Evolutionary conservation across 768 basidiomycete genomes (phyloP).

Genomic region (Mycena vitilis): DNA sequence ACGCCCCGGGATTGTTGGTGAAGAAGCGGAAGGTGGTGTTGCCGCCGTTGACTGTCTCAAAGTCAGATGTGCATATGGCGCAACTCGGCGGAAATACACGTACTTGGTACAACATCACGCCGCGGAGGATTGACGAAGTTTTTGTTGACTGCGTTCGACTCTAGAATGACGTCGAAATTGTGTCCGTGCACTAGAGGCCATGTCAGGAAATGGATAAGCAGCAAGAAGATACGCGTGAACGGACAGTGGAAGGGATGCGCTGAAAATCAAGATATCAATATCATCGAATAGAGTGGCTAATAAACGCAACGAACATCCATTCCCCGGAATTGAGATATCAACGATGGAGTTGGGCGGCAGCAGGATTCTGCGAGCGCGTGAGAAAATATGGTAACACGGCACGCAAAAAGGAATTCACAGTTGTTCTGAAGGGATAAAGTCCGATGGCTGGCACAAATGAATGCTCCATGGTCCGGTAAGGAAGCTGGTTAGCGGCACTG

Average conservation of each 20-base stretch:
- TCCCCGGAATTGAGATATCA: constrained; percentile 24
- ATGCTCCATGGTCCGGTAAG: background rate
- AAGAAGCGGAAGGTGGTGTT: constrained; percentile 52
- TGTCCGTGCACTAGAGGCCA: constrained; percentile 20
- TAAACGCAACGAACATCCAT: constrained; percentile 2
- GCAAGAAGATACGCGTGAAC: background rate
- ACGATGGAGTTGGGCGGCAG: constrained; percentile 18
- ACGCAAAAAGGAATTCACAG: background rate
- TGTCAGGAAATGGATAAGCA: constrained; percentile 16
- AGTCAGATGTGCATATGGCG: background rate
- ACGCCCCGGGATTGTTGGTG: constrained; percentile 70
- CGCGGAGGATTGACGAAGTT: constrained; percentile 24
- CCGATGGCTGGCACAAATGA: background rate
- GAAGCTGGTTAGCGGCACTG: background rate
- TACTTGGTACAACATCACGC: constrained; percentile 26
- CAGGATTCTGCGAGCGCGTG: background rate
- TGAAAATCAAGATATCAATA: background rate
- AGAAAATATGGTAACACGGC: background rate
- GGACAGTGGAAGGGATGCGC: constrained; percentile 19
- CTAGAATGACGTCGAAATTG: constrained; percentile 20
- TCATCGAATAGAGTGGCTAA: background rate
- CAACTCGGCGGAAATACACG: no score
- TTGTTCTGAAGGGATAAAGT: constrained; percentile 16
- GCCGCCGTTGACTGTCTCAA: constrained; percentile 44
- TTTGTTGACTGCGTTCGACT: background rate